Conservation (phyloP, 305 asterid genomes). For the Fraxinus baroniana region DNA sequence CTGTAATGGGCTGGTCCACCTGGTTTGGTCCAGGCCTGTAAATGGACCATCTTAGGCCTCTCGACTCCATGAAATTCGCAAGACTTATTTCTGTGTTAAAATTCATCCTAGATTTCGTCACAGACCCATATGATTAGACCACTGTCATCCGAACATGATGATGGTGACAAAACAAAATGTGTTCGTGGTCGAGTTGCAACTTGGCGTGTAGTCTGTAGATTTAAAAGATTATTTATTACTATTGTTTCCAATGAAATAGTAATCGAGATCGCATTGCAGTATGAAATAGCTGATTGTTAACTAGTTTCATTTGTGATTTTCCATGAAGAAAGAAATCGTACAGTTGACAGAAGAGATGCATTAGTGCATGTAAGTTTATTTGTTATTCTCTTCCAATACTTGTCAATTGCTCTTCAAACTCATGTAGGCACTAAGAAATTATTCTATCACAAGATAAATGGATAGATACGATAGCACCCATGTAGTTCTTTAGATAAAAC, state of each 20-base stretch:
- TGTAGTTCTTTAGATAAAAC: not conserved
- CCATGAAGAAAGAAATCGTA: not conserved
- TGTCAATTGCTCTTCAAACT: not conserved
- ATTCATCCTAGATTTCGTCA: too few relatives aligned
- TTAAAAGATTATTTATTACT: too few relatives aligned
- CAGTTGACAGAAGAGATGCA: not conserved
- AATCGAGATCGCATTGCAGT: not conserved
- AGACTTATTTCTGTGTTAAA: not conserved
- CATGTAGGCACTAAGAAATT: not conserved
- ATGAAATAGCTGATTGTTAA: not conserved
- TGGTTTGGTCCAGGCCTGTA: too few relatives aligned
- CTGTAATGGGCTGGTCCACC: too few relatives aligned
- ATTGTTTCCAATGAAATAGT: not conserved
- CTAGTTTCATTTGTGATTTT: not conserved
- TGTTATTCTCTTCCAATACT: not conserved
- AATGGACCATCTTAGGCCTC: too few relatives aligned
- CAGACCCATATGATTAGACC: not conserved
- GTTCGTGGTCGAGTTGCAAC: not conserved
- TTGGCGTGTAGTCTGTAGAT: too few relatives aligned
- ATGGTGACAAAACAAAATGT: not conserved
- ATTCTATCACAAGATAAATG: not conserved
- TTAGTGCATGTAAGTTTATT: not conserved
- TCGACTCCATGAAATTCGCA: not conserved
- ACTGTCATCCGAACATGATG: not conserved
- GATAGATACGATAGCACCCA: not conserved